Evolutionary conservation across 2,329 filamentous ascomycete genomes (phyloP), one percentile per base, ranked within the genome.

Genomic region (Cadophora sp.): DNA sequence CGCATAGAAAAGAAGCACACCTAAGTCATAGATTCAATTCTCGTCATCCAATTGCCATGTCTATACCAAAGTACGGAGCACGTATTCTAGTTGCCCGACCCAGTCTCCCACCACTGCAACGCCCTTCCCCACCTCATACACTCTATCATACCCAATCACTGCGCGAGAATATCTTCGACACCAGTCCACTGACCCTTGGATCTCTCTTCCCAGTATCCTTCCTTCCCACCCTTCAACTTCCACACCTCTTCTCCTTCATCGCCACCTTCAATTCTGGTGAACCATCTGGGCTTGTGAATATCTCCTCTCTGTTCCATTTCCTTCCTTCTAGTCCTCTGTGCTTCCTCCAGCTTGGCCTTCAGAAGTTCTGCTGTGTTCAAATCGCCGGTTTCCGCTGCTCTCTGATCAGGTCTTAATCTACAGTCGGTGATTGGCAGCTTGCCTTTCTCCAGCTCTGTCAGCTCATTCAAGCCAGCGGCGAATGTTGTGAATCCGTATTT

Each of bases 161-260:
- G 27, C 24, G 71, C 68, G 86, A 89, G 62, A 43, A 89, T 81
- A 56, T 85, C 79, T 70, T 83, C 80, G 41, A 87, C 78, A 5
- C 84, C 84, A 4, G 76, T 78, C 93, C 92, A 97, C 65, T 82
- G 82, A 1, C 89, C 89, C 70, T 82, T 86, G 2, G 83, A 85
- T 68, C 95, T 86, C 80, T 93, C 90, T 76, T 97, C 94, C 96
- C 96, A 99, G 80, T 99, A 99, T 9, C 93, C 90, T 20, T 96
- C 93, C 79, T 91, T 94, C 22, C 94, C 93, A 2, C 83, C 83
- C 81, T 90, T 96, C 70, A 97, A 79, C 74, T 88, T 86, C 92
- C 92, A 92, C 13, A 91, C 83, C 76, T 91, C 89, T 76, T 91
- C 89, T 4, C 85, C 81, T 27, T 85, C 83, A n/a, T 84, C 83